Percentiles rank a stretch among this genome's conserved stretches.
These are phyloP conservation scores for Lepidium didymum DNA, from an alignment of 345 rosid genomes.

Conservation along the genomic window DNA sequence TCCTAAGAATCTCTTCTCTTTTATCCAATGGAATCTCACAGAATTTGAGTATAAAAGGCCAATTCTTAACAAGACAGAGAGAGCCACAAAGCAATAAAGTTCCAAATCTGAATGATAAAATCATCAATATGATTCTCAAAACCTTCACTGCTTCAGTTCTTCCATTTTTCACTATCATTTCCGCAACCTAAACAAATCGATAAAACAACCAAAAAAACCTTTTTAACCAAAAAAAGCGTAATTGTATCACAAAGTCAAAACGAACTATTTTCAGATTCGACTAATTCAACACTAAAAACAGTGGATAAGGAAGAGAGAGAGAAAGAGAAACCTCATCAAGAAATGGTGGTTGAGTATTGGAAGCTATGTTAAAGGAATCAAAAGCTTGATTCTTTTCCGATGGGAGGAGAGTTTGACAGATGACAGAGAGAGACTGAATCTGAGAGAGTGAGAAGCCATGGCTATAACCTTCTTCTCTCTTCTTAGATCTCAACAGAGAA, in stretches of 20 bases:
- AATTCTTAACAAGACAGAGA: slow-evolving; percentile 42
- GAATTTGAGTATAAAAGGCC: slow-evolving; percentile 73
- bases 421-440: slow-evolving; percentile 51
- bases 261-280: not conserved
- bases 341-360: slow-evolving; percentile 51
- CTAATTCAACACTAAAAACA: not conserved
- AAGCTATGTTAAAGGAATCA: slow-evolving; percentile 36
- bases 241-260: not conserved
- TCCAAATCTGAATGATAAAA: slow-evolving; percentile 60
- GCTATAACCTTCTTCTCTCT: slow-evolving; percentile 19
- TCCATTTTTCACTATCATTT: slow-evolving; percentile 40
- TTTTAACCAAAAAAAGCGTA: not conserved
- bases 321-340: slow-evolving; percentile 50
- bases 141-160: slow-evolving; percentile 30
- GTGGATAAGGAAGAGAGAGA: not conserved
- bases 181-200: slow-evolving; percentile 34
- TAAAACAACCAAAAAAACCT: not conserved
- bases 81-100: slow-evolving; percentile 64
- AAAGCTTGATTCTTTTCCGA: slow-evolving; percentile 5
- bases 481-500: slow-evolving; percentile 47
- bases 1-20: slow-evolving; percentile 48
- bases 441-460: slow-evolving; percentile 71
- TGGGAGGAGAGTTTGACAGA: slow-evolving; percentile 53
- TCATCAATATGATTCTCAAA: slow-evolving; percentile 34
- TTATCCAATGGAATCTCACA: slow-evolving; percentile 47